Base-by-base conservation (phyloP, 2,329 filamentous ascomycete species). In the Cordyceps pruinosa region DNA sequence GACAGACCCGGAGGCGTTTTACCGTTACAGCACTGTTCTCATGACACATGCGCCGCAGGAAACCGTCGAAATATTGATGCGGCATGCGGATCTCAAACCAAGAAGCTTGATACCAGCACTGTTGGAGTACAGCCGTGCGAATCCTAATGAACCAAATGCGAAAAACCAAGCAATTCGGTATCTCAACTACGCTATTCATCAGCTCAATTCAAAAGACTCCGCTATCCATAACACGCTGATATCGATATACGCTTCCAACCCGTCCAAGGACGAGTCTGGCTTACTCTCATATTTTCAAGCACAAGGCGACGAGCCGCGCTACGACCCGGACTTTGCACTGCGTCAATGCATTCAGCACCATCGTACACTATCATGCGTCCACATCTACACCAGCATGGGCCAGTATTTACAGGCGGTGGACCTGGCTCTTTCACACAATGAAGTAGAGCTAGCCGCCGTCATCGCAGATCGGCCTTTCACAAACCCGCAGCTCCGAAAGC, bases 171-270 rank as follows among this genome's bases (percentile, higher is more conserved):
- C 94, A 1, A 81, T 97, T 39, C 85, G 94, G 42, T 99, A 99
- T 69, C 84, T 99, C 21, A 89, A 92, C 63, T 96, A 93, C 70
- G 90, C 91, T 59, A 92, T 99, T 66, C 92, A 96, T 74, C 83
- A 93, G 74, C 80, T 92, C 66, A 80, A 88, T 69, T 87, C 91
- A 54, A 81, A 86, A 59, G 82, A 93, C 66, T 86, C 94, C 3
- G 93, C 94, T 2, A 87, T 99, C 12, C 94, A 99, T 75, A 99
- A 99, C 70, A 97, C 94, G 0, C 82, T 99, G 6, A 90, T 99
- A 49, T 96, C 93, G 9, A 93, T 99, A 52, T 96, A 97, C 69
- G 94, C 94, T 4, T 91, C 92, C 0, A 87, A 94, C 64, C 78
- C 87, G 2, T 90, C 89, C 3, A 81, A 83, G 57, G 91, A 96